Percentiles rank a stretch among this genome's conserved stretches.
These are phyloP conservation scores for Tetrahymena borealis DNA, from an alignment of 73 alveolate species.

Conservation along the genomic window DNA sequence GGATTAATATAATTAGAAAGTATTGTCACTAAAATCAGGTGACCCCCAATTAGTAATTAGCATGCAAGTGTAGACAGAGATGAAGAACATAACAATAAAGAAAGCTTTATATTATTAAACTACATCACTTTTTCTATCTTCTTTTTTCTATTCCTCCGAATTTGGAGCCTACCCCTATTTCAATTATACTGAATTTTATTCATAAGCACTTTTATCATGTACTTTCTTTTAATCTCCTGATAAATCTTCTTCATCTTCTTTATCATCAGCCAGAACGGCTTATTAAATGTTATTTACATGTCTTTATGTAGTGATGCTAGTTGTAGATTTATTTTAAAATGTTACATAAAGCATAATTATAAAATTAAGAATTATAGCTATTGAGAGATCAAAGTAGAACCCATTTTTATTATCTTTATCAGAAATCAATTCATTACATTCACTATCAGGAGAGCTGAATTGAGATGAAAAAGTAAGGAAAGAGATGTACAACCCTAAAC, in stretches of 20 bases:
- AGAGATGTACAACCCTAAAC: conserved; percentile 18
- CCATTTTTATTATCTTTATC: not conserved
- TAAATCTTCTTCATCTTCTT: conserved; percentile 9
- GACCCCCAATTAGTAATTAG: conserved; percentile 82
- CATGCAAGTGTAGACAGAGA: conserved; percentile 63
- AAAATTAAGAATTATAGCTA: conserved; percentile 10
- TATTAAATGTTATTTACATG: not conserved
- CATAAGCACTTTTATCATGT: not conserved
- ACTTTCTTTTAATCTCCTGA: not conserved
- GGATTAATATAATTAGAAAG: conserved; percentile 1
- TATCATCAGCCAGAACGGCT: conserved; percentile 1
- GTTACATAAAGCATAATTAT: not conserved
- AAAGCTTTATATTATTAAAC: conserved; percentile 32
- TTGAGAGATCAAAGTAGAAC: not conserved
- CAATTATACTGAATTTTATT: not conserved
- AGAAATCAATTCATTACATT: not conserved
- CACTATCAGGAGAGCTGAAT: conserved; percentile 13
- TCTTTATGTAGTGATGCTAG: not conserved
- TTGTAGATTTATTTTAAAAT: conserved; percentile 13
- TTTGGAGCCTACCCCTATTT: conserved; percentile 1
- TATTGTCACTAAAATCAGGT: conserved; percentile 35
- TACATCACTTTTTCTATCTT: not conserved
- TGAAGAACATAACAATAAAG: conserved; percentile 56
- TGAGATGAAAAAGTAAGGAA: conserved; percentile 5
- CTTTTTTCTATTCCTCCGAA: conserved; percentile 3